Percentiles rank a stretch among this genome's conserved stretches.
Evolutionary conservation across 2,329 filamentous ascomycete genomes (phyloP).

Genomic region (Aspergillus aculeatus): DNA sequence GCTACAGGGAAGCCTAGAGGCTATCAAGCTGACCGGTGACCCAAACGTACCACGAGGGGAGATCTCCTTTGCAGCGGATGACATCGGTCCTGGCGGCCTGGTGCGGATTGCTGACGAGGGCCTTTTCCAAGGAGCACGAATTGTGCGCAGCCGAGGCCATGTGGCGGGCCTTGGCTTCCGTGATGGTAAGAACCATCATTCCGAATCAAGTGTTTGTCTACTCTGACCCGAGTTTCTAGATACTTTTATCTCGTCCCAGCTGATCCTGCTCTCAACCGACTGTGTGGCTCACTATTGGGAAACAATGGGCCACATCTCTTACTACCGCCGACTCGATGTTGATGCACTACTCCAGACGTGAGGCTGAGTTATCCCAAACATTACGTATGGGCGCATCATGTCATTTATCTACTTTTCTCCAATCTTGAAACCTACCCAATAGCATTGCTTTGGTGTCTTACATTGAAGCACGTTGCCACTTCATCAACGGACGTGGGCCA

Average conservation of each 20-base stretch:
- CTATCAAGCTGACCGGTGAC: conserved; percentile 89
- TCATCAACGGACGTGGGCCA: not conserved
- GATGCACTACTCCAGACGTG: conserved; percentile 37
- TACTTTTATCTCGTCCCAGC: conserved; percentile 67
- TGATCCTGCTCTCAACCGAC: conserved; percentile 77
- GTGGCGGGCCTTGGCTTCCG: conserved; percentile 71
- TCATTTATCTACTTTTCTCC: not conserved
- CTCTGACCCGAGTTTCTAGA: conserved; percentile 23
- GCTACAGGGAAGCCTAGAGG: conserved; percentile 70
- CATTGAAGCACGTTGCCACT: not conserved
- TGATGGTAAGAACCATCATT: conserved; percentile 57
- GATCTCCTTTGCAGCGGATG: conserved; percentile 74
- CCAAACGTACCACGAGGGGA: conserved; percentile 85
- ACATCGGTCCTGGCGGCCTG: conserved; percentile 67
- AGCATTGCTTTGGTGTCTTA: not conserved
- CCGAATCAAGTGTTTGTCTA: conserved; percentile 2
- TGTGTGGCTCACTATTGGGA: conserved; percentile 81
- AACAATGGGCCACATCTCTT: conserved; percentile 46
- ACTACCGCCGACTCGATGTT: conserved; percentile 45
- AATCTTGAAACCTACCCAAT: not conserved
- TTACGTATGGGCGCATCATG: conserved; percentile 14
- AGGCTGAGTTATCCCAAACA: conserved; percentile 1
- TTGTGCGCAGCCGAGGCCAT: conserved; percentile 74
- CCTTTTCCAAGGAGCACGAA: conserved; percentile 69
- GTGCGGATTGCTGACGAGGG: conserved; percentile 64